Evolutionary conservation across 352 stramenopile genomes (phyloP), one percentile per base, ranked within the genome.

Genomic region (Pelagophyceae sp.): DNA sequence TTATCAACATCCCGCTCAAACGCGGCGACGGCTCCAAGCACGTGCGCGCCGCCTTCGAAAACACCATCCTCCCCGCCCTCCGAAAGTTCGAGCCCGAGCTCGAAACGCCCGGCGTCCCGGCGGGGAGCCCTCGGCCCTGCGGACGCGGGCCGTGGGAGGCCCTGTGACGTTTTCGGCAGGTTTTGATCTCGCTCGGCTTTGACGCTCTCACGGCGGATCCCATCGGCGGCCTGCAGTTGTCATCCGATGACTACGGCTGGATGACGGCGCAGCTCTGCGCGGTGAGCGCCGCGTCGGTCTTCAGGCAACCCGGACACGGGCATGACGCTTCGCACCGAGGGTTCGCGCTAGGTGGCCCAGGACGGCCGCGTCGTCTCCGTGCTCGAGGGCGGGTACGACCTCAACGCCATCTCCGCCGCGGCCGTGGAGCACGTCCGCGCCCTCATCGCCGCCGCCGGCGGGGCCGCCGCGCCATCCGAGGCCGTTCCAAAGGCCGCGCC

Each of bases 351-450:
- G 11, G 45, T 54, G 45, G 11, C 11, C 11, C 81, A 97, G 94
- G 78, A 96, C 6, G 94, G 94, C 11, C 88, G 91, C 70, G 88
- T 98, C 70, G 89, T 98, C 33, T 97, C 92, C 61, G 91, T 98
- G 58, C 84, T 98, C 27, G 94, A 98, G 80, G 94, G 94, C 77
- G 93, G 94, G 58, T 98, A 98, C 83, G 90, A 50, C 67, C 17
- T 74, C 20, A 3, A 29, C 29, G 61, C 17, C 5, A 71, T 78
- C 27, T 72, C 50, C 6, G 54, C n/a, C 29, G 61, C 29, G 29
- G 61, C 61, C 29, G 61, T 71, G 3, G 61, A 70, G 32, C 77
- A 80, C 38, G 72, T 71, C 40, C 11, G 45, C 11, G 45, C 45
- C 11, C 11, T 54, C 45, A 54, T 54, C 45, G 45, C 45, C 45